Evolutionary conservation across 805 yeast species (phyloP).

Genomic region (Schwanniomyces occidentalis): DNA sequence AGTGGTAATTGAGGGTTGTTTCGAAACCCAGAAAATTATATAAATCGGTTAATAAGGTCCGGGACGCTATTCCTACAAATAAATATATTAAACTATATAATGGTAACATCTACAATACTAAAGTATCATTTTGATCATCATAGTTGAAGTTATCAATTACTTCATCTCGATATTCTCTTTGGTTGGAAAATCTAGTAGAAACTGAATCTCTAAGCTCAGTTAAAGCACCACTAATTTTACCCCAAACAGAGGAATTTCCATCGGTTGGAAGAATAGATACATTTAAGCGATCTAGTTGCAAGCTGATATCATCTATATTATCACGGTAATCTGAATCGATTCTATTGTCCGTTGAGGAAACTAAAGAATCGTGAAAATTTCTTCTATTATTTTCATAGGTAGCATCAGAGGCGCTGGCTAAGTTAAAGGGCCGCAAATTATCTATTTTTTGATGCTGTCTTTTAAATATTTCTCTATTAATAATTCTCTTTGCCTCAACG

Average conservation of each 20-base stretch:
- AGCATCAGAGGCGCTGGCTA: constrained; percentile 22
- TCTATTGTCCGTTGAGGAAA: constrained; percentile 13
- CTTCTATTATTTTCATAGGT: constrained; percentile 30
- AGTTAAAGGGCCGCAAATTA: constrained; percentile 26
- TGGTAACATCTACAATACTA: constrained; percentile 23
- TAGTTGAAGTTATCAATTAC: constrained; percentile 26
- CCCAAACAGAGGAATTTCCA: constrained; percentile 21
- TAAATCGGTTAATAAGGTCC: too few species aligned
- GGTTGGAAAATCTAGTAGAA: constrained; percentile 12
- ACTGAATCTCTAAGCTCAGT: constrained; percentile 21
- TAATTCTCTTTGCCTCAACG: constrained; percentile 43
- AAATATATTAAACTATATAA: constrained; percentile 1
- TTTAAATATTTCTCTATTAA: constrained; percentile 32
- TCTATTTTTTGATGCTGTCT: constrained; percentile 19
- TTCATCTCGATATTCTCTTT: constrained; percentile 6
- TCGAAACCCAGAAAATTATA: too few species aligned
- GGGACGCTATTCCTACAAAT: too few species aligned
- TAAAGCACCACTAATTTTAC: constrained; percentile 24
- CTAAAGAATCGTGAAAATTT: constrained; percentile 22
- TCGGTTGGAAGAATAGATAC: neutral
- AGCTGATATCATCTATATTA: constrained; percentile 7
- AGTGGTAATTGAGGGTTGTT: too few species aligned
- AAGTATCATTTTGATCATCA: constrained; percentile 36
- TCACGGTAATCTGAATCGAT: constrained; percentile 14
- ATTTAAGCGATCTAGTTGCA: constrained; percentile 6